Evolutionary conservation across 495 filamentous ascomycete species (phyloP).

Genomic region (Hypoxylon rickii): DNA sequence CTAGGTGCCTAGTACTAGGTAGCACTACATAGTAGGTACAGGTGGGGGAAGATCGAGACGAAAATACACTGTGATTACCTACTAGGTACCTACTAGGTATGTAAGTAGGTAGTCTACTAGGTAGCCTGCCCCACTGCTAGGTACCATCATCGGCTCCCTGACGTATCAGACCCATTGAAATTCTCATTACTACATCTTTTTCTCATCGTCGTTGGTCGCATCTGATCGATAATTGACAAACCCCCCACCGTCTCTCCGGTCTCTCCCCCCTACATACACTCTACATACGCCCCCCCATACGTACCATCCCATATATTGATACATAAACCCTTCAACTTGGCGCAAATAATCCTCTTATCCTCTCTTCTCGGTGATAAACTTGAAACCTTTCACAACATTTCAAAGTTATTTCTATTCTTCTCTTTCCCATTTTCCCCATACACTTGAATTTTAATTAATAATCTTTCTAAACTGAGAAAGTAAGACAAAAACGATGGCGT

Average conservation of each 20-base stretch:
- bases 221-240: not conserved
- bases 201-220: slow-evolving; percentile 18
- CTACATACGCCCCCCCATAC: not conserved
- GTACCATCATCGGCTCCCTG: too few relatives aligned
- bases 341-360: slow-evolving; percentile 13
- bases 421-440: not conserved
- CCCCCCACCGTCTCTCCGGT: not conserved
- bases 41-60: not conserved
- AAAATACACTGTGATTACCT: too few relatives aligned
- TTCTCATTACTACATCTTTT: slow-evolving; percentile 27
- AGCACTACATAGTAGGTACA: not conserved
- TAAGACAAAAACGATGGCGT: slow-evolving; percentile 29
- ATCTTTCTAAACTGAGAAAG: too few relatives aligned
- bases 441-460: not conserved
- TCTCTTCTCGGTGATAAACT: slow-evolving; percentile 18
- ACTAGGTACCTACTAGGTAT: too few relatives aligned
- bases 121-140: too few relatives aligned
- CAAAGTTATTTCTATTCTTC: not conserved
- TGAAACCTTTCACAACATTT: not conserved
- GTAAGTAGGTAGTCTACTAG: too few relatives aligned
- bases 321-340: slow-evolving; percentile 1
- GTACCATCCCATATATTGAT: not conserved
- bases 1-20: not conserved
- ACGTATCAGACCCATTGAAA: slow-evolving; percentile 39
- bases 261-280: not conserved